A percentile compares a stretch with the other conserved stretches of the same genome.
These are phyloP conservation scores for Lasiosphaeris hirsuta DNA, from an alignment of 495 filamentous ascomycete species.

Conservation along the genomic window DNA sequence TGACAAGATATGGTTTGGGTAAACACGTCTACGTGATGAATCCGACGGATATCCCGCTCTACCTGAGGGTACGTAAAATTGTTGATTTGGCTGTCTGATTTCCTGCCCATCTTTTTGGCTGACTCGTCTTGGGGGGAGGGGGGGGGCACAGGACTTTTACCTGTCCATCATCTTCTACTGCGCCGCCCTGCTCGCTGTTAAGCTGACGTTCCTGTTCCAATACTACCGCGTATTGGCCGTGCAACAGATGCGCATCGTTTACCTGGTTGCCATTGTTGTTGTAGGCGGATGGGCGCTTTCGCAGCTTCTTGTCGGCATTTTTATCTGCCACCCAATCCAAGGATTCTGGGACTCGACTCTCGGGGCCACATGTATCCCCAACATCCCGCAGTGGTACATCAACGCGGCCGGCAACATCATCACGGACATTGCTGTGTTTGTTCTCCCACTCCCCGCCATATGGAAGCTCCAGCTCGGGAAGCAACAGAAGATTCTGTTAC, in stretches of 20 bases:
- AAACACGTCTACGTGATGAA: constrained; percentile 23
- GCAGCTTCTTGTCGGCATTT: constrained; percentile 26
- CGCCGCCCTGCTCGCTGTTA: constrained; percentile 21
- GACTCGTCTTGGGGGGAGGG: too few species aligned
- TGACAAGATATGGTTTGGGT: constrained; percentile 26
- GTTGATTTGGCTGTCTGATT: not conserved
- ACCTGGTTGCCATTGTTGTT: constrained; percentile 22
- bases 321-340: constrained; percentile 13
- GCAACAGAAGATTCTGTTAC: constrained; percentile 30
- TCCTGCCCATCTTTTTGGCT: not conserved
- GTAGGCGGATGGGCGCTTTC: constrained; percentile 27
- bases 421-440: constrained; percentile 38
- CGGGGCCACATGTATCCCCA: constrained; percentile 24
- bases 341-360: constrained; percentile 26
- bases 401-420: constrained; percentile 38
- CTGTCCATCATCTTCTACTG: not conserved
- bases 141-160: constrained; percentile 25
- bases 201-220: constrained; percentile 30
- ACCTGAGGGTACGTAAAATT: constrained; percentile 27
- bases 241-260: constrained; percentile 18
- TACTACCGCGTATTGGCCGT: constrained; percentile 34
- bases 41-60: constrained; percentile 16
- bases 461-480: constrained; percentile 38
- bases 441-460: constrained; percentile 31
- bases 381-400: constrained; percentile 31